Base-by-base conservation (phyloP, 768 basidiomycete species). In the Leccinum obscurum region DNA sequence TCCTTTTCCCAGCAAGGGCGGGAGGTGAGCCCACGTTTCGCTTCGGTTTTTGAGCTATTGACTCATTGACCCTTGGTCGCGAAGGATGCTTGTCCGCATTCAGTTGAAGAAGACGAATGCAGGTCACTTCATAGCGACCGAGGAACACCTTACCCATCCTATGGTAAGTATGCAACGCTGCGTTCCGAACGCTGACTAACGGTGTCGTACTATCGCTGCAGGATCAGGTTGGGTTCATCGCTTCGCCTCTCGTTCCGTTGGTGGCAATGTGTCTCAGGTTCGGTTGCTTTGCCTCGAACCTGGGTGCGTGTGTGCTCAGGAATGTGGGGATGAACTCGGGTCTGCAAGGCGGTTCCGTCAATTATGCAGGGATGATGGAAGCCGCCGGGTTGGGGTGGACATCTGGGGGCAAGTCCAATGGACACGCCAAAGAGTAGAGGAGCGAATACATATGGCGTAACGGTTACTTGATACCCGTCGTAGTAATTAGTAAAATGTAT, bases 91-190 rank as follows among this genome's bases (percentile, higher is more conserved):
- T 24, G 77, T 81, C 28, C 80, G 81, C 53, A 66, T 89, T 49
- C 81, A 76, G 3, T 77, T 89, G n/a, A 76, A 72, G 50, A 77
- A 84, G 67, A 69, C 71, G 48, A 68, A 72, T 20, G 77, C 70
- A 1, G 54, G 71, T 3, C 77, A 78, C 65, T 78, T 80, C 52
- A 87, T 89, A 52, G 64, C 73, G 1, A 69, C 75, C 55, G 85
- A 89, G 63, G 85, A 88, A 64, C 85, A 87, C 66, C 81, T 84
- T 57, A 83, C 81, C 62, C 83, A 83, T 64, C 78, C 85, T 3
- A 81, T 83, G 60, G 84, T 81, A 58, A 20, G 63, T 15, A 13
- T 34, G 17, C 48, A 30, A 8, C 15, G 2, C 11, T 39, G 32
- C 6, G 34, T 41, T 51, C 39, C 4, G 34, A 22, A 26, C 22